These are phyloP conservation scores for Poronia punctata DNA, from an alignment of 495 filamentous ascomycete genomes.

Conservation along the genomic window DNA sequence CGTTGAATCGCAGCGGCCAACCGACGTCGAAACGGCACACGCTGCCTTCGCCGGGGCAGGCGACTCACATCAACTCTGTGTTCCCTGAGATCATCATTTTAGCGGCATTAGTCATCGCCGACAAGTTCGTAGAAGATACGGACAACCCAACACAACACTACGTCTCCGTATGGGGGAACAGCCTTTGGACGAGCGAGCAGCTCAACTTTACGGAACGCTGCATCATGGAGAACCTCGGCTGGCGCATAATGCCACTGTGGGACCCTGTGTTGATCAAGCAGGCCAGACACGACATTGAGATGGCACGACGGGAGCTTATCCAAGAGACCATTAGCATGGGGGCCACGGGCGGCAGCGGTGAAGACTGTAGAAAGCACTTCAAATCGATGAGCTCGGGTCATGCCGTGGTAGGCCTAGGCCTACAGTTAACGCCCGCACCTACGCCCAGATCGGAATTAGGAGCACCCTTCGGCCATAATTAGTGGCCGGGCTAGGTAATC, in stretches of 20 bases:
- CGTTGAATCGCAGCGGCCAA: constrained; percentile 23
- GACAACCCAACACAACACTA: constrained; percentile 38
- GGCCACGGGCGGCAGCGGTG: constrained; percentile 2
- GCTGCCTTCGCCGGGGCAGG: constrained; percentile 31
- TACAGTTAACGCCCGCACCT: constrained; percentile 35
- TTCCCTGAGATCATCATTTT: constrained; percentile 47
- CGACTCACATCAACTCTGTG: constrained; percentile 46
- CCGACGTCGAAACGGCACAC: constrained; percentile 37
- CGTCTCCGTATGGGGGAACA: constrained; percentile 35
- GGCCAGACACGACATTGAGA: constrained; percentile 47
- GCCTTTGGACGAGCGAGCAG: constrained; percentile 46
- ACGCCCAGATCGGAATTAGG: constrained; percentile 29
- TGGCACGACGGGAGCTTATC: constrained; percentile 36
- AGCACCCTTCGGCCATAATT: constrained; percentile 11
- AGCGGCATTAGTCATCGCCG: constrained; percentile 41
- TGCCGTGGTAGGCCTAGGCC: constrained; percentile 28
- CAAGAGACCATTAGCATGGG: constrained; percentile 12
- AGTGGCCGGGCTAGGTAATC: background rate
- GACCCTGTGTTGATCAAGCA: constrained; percentile 39
- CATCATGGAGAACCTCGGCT: constrained; percentile 48
- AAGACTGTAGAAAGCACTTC: constrained; percentile 27
- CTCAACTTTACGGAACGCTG: constrained; percentile 48
- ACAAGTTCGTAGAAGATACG: constrained; percentile 48
- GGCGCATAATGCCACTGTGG: constrained; percentile 46
- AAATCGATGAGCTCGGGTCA: constrained; percentile 34